These are phyloP conservation scores for Sporothrix brunneoviolacea DNA, from an alignment of 2,329 filamentous ascomycete genomes.

Conservation along the genomic window DNA sequence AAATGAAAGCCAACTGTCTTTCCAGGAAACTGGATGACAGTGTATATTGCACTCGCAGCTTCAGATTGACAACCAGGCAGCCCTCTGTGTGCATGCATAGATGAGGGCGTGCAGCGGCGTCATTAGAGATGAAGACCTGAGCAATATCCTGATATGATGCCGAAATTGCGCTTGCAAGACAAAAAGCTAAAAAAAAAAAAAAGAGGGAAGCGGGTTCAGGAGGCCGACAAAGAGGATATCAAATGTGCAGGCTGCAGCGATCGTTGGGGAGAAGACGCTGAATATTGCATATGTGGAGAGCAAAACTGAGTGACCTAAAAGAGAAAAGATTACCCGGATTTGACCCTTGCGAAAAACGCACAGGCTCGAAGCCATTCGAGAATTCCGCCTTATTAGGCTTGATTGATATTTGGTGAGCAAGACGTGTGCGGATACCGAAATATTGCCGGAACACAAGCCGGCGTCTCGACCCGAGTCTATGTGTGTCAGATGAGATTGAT, in stretches of 20 bases:
- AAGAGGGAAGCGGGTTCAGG: no score
- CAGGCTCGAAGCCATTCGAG: not conserved
- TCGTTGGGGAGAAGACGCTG: no score
- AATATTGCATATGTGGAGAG: no score
- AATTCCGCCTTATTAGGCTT: slow-evolving; percentile 2
- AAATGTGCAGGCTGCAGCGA: no score
- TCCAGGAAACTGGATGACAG: slow-evolving; percentile 15
- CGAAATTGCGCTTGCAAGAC: slow-evolving; percentile 7
- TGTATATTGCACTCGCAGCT: slow-evolving; percentile 2
- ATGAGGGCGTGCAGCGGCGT: not conserved
- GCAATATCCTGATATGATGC: slow-evolving; percentile 9
- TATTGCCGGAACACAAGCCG: no score
- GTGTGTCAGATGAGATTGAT: no score
- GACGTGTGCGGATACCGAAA: no score
- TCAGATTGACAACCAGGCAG: slow-evolving; percentile 6
- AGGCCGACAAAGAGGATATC: no score
- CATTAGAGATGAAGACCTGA: not conserved
- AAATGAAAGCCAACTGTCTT: slow-evolving; percentile 3
- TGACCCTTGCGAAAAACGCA: not conserved
- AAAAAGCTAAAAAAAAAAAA: no score
- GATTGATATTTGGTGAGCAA: no score
- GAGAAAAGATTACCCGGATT: not conserved
- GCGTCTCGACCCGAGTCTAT: no score
- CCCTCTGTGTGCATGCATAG: not conserved
- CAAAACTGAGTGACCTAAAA: not conserved